A percentile compares a stretch with the other conserved stretches of the same genome.
phyloP scores from a whole-genome alignment of 768 basidiomycete genomes.

The Candolleomyces aberdarensis region DNA sequence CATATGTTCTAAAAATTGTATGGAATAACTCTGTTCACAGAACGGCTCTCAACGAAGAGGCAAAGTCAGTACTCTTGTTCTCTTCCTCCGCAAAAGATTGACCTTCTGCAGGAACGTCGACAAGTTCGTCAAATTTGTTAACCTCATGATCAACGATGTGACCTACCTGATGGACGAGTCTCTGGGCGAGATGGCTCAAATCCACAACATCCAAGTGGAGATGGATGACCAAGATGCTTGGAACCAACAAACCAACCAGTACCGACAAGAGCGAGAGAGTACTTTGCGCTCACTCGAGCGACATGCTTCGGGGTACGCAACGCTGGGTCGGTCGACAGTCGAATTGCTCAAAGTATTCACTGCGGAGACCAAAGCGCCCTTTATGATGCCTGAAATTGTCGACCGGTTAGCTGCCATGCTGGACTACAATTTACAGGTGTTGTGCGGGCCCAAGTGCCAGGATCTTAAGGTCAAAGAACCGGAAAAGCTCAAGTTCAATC shows the following conservation, averaged over 20 bases:
- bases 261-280: slow-evolving; percentile 82
- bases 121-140: slow-evolving; percentile 93
- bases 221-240: slow-evolving; percentile 77
- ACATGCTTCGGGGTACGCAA: slow-evolving; percentile 82
- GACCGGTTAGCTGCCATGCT: slow-evolving; percentile 94
- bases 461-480: slow-evolving; percentile 83
- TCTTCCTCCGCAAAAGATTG: neutral
- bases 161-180: slow-evolving; percentile 98
- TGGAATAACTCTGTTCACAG: slow-evolving; percentile 92
- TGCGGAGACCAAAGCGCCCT: slow-evolving; percentile 85
- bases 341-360: slow-evolving; percentile 90
- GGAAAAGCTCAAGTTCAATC: slow-evolving; percentile 88
- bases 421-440: slow-evolving; percentile 87
- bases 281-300: slow-evolving; percentile 79
- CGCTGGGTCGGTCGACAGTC: slow-evolving; percentile 86
- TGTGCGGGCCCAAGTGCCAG: slow-evolving; percentile 86
- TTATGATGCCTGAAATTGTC: slow-evolving; percentile 96
- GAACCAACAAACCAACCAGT: slow-evolving; percentile 59
- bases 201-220: slow-evolving; percentile 80
- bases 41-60: slow-evolving; percentile 77
- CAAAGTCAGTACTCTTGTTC: slow-evolving; percentile 47
- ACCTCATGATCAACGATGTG: slow-evolving; percentile 98
- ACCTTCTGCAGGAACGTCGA: slow-evolving; percentile 66
- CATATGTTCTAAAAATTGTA: slow-evolving; percentile 81
- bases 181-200: slow-evolving; percentile 82